These are phyloP conservation scores for Pestalotiopsis fici DNA, from an alignment of 2,329 filamentous ascomycete genomes.

Conservation along the genomic window DNA sequence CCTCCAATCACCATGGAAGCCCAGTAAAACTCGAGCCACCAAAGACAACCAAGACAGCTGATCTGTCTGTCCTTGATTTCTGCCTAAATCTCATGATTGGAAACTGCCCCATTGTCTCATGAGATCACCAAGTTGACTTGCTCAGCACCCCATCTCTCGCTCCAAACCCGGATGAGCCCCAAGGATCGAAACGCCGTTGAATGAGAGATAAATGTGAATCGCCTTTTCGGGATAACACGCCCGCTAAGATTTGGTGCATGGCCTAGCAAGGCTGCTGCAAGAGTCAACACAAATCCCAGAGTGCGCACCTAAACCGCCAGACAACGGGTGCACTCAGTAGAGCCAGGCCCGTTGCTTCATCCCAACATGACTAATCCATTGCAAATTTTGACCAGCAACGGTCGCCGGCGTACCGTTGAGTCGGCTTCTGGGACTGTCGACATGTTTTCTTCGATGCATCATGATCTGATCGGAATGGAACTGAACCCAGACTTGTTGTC, in stretches of 20 bases:
- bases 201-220: not conserved
- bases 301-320: not conserved
- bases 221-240: not conserved
- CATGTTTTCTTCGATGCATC: not conserved
- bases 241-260: not conserved
- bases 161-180: not conserved
- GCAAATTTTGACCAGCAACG: not conserved
- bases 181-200: not conserved
- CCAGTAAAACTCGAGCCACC: not conserved
- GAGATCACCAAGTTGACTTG: not conserved
- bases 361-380: not conserved
- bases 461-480: conserved; percentile 4
- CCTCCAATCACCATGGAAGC: not conserved
- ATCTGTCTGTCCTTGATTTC: not conserved
- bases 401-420: not conserved
- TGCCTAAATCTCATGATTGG: not conserved
- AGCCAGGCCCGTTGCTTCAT: not conserved
- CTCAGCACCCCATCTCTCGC: not conserved
- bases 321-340: not conserved
- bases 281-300: not conserved
- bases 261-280: not conserved
- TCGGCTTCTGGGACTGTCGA: not conserved
- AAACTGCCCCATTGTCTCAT: not conserved
- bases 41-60: not conserved
- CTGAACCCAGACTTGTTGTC: not conserved